A percentile compares a stretch with the other conserved stretches of the same genome.
Conservation (phyloP, 2,329 filamentous ascomycete genomes). For the Camillea tinctor region DNA sequence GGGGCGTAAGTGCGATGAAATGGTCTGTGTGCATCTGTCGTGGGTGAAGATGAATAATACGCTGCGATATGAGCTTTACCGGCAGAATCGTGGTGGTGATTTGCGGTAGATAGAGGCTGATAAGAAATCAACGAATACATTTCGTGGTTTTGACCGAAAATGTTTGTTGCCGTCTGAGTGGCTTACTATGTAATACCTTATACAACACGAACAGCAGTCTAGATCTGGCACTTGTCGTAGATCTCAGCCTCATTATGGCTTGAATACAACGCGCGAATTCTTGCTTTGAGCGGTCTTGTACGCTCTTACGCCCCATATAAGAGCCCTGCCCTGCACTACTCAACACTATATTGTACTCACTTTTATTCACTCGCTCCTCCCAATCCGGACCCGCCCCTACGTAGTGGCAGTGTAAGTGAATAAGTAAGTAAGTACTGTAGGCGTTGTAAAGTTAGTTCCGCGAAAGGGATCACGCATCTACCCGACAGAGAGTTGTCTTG, state of each 20-base stretch:
- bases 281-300: not conserved
- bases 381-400: not conserved
- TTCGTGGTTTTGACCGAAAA: constrained; percentile 23
- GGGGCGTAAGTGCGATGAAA: too few relatives aligned
- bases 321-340: constrained; percentile 1
- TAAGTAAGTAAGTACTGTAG: not conserved
- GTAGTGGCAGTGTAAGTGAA: too few relatives aligned
- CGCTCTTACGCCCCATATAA: not conserved
- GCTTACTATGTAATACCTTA: constrained; percentile 7
- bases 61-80: not conserved
- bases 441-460: constrained; percentile 5
- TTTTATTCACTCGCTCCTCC: too few relatives aligned
- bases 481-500: constrained; percentile 20
- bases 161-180: constrained; percentile 5
- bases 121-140: constrained; percentile 11
- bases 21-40: too few relatives aligned
- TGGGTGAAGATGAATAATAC: too few relatives aligned
- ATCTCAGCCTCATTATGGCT: constrained; percentile 12
- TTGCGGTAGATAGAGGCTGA: not conserved
- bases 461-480: constrained; percentile 19
- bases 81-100: constrained; percentile 1
- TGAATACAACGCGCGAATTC: constrained; percentile 8
- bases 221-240: constrained; percentile 7
- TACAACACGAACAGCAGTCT: not conserved
- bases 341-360: constrained; percentile 2